Evolutionary conservation across 768 basidiomycete species (phyloP).

Genomic region (Xanthoconium stramineum): DNA sequence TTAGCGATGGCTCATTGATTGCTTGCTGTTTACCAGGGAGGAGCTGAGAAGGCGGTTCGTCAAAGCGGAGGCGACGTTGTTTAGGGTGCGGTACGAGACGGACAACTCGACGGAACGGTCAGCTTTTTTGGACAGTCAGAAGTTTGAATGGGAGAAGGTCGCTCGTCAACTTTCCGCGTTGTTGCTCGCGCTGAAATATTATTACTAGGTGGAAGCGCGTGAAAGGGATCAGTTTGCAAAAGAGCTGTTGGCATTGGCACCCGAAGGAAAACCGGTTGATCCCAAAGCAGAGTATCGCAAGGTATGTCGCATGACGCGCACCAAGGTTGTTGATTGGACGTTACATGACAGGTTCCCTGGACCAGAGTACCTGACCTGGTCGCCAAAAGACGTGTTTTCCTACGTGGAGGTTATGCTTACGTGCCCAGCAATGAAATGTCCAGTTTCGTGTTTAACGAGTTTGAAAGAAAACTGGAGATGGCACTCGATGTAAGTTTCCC

Average conservation of each 20-base stretch:
- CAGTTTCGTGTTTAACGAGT: conserved; percentile 86
- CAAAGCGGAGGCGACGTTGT: conserved; percentile 83
- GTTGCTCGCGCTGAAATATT: conserved; percentile 1
- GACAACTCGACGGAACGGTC: conserved; percentile 57
- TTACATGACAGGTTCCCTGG: conserved; percentile 80
- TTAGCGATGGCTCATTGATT: neutral
- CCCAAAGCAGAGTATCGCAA: conserved; percentile 56
- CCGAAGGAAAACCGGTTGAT: conserved; percentile 15
- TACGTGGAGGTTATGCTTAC: conserved; percentile 84
- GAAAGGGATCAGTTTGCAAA: conserved; percentile 51
- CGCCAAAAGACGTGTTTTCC: conserved; percentile 71
- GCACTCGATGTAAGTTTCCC: conserved; percentile 64
- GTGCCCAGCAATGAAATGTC: conserved; percentile 75
- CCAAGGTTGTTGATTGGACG: neutral
- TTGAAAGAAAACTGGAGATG: conserved; percentile 64
- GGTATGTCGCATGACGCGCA: conserved; percentile 36
- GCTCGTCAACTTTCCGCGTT: conserved; percentile 11
- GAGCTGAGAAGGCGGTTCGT: conserved; percentile 86
- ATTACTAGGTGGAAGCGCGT: conserved; percentile 45
- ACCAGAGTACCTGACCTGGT: conserved; percentile 92
- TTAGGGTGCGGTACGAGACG: conserved; percentile 74
- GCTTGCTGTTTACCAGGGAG: conserved; percentile 50
- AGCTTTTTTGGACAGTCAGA: conserved; percentile 51
- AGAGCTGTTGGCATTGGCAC: conserved; percentile 46
- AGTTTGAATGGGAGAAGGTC: conserved; percentile 66